These are phyloP conservation scores for Micromonas commoda DNA, from an alignment of 139 green algal species.

Conservation along the genomic window DNA sequence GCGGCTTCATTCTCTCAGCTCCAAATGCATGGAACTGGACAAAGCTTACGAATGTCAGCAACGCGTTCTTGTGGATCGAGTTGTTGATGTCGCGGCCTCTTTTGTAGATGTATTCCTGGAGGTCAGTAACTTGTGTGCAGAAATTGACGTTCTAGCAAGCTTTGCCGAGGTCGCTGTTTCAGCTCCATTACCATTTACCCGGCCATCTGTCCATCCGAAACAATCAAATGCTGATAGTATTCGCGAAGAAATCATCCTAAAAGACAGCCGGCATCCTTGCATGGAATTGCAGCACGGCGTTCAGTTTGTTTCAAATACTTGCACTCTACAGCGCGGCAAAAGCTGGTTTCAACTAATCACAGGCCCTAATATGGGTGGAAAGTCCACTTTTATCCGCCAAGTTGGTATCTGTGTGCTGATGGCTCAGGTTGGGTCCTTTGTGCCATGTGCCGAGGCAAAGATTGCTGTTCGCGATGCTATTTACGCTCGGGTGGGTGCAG, in stretches of 20 bases:
- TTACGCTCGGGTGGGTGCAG: slow-evolving; percentile 89
- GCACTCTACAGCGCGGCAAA: neutral
- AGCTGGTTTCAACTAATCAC: slow-evolving; percentile 96
- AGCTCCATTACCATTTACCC: slow-evolving; percentile 68
- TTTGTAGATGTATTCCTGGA: slow-evolving; percentile 85
- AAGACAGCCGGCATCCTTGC: slow-evolving; percentile 73
- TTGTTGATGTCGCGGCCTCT: slow-evolving; percentile 80
- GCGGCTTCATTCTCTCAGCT: slow-evolving; percentile 50
- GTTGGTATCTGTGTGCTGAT: slow-evolving; percentile 69
- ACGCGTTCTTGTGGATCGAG: slow-evolving; percentile 42
- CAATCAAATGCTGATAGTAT: slow-evolving; percentile 19
- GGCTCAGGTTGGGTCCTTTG: slow-evolving; percentile 89
- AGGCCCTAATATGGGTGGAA: slow-evolving; percentile 99
- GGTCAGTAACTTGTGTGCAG: slow-evolving; percentile 61
- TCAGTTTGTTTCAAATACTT: slow-evolving; percentile 72
- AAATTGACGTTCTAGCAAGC: slow-evolving; percentile 82
- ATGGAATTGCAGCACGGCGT: slow-evolving; percentile 88
- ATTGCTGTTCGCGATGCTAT: slow-evolving; percentile 87
- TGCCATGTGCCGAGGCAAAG: slow-evolving; percentile 69
- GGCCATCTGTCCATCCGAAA: slow-evolving; percentile 41
- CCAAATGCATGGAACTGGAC: slow-evolving; percentile 24
- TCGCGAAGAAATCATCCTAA: slow-evolving; percentile 48
- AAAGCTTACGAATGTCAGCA: slow-evolving; percentile 65
- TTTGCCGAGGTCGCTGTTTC: slow-evolving; percentile 83
- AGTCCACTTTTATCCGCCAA: slow-evolving; percentile 93